Evolutionary conservation across 78 protist species (phyloP), one percentile per base, ranked within the genome.

Genomic region (Polysphondylium violaceum): DNA sequence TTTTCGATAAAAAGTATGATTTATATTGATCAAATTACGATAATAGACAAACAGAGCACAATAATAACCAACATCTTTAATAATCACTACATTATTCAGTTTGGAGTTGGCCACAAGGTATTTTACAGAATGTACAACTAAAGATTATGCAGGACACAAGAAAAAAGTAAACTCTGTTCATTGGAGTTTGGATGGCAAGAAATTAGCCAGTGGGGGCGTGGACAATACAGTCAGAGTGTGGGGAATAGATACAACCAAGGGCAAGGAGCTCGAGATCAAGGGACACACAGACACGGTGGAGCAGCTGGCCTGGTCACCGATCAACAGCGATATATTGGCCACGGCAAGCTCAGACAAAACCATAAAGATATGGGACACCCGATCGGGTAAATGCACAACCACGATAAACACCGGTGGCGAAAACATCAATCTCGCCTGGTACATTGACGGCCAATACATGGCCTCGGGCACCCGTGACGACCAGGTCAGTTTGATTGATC

Each of bases 121-220:
- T 43, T 83, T 83, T 69, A 59, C 91, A 58, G 91, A 83, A 51
- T 83, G 91, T 69, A 68, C 91, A 69, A 47, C 56, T 59, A 83
- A 58, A 69, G 91, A 83, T 33, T 69, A 35, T 44, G 5, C 6
- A 31, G 91, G 91, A 11, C 68, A 69, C 41, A 83, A 83, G 33
- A 83, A 83, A 31, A 83, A 83, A 17, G 72, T 83, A 51, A 67
- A 68, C 14, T 69, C 91, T n/a, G 71, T 83, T 2, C 59, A 53
- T 17, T 83, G 91, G 91, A 69, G 51, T 69, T 60, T 38, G 2
- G 76, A 83, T 58, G 91, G 91, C 23, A 83, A 73, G n/a, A 68
- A 59, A 43, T 19, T 83, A 16, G 91, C 91, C 55, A 43, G 79
- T 41, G 65, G 91, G 41, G 35, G 79, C 21, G 12, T 2, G 1